Conservation (phyloP, 2,329 filamentous ascomycete species). For the Volutella citrinella region DNA sequence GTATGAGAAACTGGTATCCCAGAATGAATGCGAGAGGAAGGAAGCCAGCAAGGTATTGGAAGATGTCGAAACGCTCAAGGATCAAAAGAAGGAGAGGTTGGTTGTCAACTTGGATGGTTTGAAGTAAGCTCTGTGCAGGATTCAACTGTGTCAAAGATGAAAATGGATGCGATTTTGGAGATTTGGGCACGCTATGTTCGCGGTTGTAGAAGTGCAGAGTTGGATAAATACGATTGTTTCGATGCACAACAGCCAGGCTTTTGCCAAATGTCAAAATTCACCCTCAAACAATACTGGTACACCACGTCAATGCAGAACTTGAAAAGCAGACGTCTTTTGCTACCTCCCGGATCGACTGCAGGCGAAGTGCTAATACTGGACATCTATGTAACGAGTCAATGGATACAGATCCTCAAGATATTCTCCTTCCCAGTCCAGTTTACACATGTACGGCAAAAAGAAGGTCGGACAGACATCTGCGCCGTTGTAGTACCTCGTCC, state of each 20-base stretch:
- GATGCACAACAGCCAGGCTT: no score
- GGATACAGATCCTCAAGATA: constrained; percentile 6
- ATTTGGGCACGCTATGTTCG: no score
- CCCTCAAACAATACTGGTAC: no score
- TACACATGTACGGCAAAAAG: constrained; percentile 7
- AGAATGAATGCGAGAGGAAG: constrained; percentile 7
- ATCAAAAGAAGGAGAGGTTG: constrained; percentile 4
- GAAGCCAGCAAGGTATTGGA: constrained; percentile 4
- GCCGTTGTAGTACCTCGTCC: constrained; percentile 4
- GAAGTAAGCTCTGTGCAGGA: constrained; percentile 4
- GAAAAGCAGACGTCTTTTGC: no score
- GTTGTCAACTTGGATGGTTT: constrained; percentile 5
- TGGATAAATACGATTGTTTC: no score
- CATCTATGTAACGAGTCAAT: constrained; percentile 2
- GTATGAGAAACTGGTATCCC: constrained; percentile 5
- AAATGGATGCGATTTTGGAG: no score
- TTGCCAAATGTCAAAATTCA: no score
- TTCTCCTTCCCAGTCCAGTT: background rate
- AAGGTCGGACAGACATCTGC: constrained; percentile 6
- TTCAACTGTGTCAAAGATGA: no score
- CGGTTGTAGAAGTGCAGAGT: no score
- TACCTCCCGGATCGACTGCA: no score
- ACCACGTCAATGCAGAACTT: no score
- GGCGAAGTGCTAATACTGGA: no score
- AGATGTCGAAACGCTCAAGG: constrained; percentile 3